These are phyloP conservation scores for Populus davidiana DNA, from an alignment of 345 rosid species.

Conservation along the genomic window DNA sequence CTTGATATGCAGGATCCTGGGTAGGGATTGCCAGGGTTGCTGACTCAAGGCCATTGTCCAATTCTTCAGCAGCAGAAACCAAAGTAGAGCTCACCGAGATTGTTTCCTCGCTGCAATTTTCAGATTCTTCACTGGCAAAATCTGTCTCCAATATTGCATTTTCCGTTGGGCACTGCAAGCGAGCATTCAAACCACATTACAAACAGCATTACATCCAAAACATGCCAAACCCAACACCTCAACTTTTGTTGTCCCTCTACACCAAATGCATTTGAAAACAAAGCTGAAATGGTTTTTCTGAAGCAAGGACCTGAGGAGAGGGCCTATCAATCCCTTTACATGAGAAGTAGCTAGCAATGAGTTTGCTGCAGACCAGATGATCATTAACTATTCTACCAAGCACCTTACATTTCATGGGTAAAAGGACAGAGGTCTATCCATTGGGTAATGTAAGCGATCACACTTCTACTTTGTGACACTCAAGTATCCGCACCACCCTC, in stretches of 20 bases:
- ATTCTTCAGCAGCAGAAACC: no score
- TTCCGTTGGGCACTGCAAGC: constrained; percentile 30
- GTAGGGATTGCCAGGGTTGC: not conserved
- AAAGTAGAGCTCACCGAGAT: not conserved
- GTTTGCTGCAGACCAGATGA: not conserved
- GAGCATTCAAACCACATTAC: constrained; percentile 16
- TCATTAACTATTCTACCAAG: not conserved
- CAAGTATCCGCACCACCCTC: not conserved
- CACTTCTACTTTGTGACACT: not conserved
- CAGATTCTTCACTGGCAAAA: constrained; percentile 16
- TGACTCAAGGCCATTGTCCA: not conserved
- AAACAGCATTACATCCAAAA: not conserved
- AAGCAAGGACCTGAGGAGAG: not conserved
- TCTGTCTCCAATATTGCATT: constrained; percentile 3
- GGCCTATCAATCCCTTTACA: not conserved
- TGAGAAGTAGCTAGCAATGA: not conserved
- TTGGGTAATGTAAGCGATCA: not conserved
- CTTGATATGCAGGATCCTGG: not conserved
- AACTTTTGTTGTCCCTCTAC: not conserved
- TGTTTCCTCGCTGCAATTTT: constrained; percentile 10
- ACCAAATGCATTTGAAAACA: not conserved
- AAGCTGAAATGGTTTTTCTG: not conserved
- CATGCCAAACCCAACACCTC: not conserved
- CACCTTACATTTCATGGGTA: not conserved
- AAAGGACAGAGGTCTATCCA: not conserved